These are phyloP conservation scores for Colletotrichum coccodes DNA, from an alignment of 2,329 filamentous ascomycete genomes.

Conservation along the genomic window DNA sequence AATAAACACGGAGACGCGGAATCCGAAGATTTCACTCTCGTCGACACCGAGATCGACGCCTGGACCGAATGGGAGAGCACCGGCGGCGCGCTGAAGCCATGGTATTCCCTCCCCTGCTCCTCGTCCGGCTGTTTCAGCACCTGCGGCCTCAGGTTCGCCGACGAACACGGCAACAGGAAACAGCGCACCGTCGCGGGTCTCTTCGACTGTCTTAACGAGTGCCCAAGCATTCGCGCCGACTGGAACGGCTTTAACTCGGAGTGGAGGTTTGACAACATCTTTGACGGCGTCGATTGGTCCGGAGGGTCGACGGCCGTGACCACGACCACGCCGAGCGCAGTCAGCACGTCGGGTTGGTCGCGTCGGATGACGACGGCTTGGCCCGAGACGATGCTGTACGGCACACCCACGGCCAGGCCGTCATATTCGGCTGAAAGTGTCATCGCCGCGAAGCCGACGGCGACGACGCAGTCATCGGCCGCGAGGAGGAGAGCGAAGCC, in stretches of 20 bases:
- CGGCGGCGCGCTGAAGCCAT: slow-evolving; percentile 15
- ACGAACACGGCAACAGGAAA: slow-evolving; percentile 7
- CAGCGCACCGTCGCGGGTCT: slow-evolving; percentile 1
- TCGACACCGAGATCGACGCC: not conserved
- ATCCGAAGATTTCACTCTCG: not conserved
- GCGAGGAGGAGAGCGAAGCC: slow-evolving; percentile 4
- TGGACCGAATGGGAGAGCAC: slow-evolving; percentile 11
- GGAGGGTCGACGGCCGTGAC: slow-evolving; percentile 4
- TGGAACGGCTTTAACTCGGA: not conserved
- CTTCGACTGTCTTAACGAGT: slow-evolving; percentile 17
- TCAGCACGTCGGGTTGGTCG: not conserved
- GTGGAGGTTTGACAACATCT: slow-evolving; percentile 7
- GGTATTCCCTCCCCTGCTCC: slow-evolving; percentile 5
- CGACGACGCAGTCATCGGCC: not conserved
- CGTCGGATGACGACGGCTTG: not conserved
- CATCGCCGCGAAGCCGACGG: not conserved
- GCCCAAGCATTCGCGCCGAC: slow-evolving; percentile 12
- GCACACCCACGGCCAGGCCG: slow-evolving; percentile 4
- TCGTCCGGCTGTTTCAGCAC: slow-evolving; percentile 15
- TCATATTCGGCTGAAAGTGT: not conserved
- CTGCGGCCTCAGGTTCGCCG: slow-evolving; percentile 16
- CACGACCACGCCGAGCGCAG: slow-evolving; percentile 5
- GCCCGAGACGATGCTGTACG: slow-evolving; percentile 12
- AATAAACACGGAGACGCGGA: not conserved
- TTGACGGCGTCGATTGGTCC: slow-evolving; percentile 8